Evolutionary conservation across 495 filamentous ascomycete genomes (phyloP), one percentile per base, ranked within the genome.

Genomic region (Podospora australis): DNA sequence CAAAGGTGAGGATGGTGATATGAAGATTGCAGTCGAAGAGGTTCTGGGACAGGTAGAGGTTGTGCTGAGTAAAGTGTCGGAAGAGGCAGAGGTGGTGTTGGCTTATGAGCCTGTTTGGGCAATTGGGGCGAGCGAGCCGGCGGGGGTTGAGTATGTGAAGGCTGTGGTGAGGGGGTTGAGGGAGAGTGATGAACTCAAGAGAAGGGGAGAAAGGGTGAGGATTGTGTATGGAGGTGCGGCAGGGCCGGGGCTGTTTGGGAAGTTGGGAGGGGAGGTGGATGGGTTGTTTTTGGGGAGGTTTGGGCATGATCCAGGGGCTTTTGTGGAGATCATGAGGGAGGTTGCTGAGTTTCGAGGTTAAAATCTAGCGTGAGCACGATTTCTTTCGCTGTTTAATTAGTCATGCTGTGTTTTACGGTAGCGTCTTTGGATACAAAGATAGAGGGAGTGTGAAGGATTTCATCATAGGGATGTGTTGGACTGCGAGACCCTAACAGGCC

Each of bases 21-120:
- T 80, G 16, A 70, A 71, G 6, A 72, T 72, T 0, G 87, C 87
- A 0, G 73, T 84, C 1, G 48, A 69, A 4, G 86, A 90, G 63
- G 87, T 84, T 48, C 67, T 68, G 24, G 62, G 67, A 14, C 84
- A 90, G 50, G 72, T 92, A 11, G 69, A 70, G 17, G 69, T 77
- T 2, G 79, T 86, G 6, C 56, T 92, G 14, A 65, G 65, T 11
- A 76, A 70, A 0, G 66, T 90, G 19, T 73, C 77, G 0, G 65
- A 58, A 2, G 70, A 79, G 8, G 75, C 75, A 1, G 79, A 88
- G n/a, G 76, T 91, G 16, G 80, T 90, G 11, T 73, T 92, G 30
- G 88, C 87, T 3, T 95, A 95, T 61, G 88, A 95, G 70, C 88
- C 88, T 9, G 86, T 91, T 1, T 94, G 88, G 88, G 88, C 87